Evolutionary conservation across 768 basidiomycete species (phyloP), one percentile per base, ranked within the genome.

Genomic region (Cytidiella melzeri): DNA sequence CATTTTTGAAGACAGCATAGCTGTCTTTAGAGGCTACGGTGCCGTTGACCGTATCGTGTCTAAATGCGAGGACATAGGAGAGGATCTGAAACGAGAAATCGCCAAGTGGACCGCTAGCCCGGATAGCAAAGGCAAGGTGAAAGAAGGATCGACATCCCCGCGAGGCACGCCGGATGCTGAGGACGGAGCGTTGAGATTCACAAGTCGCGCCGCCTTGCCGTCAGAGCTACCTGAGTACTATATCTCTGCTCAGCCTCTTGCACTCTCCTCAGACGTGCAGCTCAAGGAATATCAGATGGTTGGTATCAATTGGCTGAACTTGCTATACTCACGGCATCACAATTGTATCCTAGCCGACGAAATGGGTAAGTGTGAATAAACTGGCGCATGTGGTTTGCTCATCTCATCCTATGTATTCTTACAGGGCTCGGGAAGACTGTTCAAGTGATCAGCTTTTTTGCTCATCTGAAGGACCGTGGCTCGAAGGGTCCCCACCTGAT

Each of bases 341-440:
- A 94, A 92, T 55, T 97, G 95, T 66, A 98, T 99, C 62, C 77
- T 99, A 38, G 96, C 96, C 2, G 96, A 99, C 66, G 96, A 99
- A 67, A 99, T 99, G 96, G 95, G 95, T 90, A 67, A 58, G 80
- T 75, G 26, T 37, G 21, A 47, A 25, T 21, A 37, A 45, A 41
- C 34, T 44, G 27, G 21, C 48, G 48, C 27, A 48, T 12, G 56
- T 25, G 7, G 30, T 34, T 34, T 34, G 30, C 30, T 34, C 15
- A 15, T 7, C 30, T 34, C 30, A 34, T 34, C 15, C 9, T 15
- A 15, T 34, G 7, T 15, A 34, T 59, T 21, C 25, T 25, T 24
- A 41, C 47, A 96, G 95, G 95, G 61, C 83, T 99, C 55, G 96
- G 96, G 23, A 99, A 99, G 74, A 99, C 96, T 2, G 88, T 95